Conservation (phyloP, 2,329 filamentous ascomycete genomes). For the Aspergillus ibericus region DNA sequence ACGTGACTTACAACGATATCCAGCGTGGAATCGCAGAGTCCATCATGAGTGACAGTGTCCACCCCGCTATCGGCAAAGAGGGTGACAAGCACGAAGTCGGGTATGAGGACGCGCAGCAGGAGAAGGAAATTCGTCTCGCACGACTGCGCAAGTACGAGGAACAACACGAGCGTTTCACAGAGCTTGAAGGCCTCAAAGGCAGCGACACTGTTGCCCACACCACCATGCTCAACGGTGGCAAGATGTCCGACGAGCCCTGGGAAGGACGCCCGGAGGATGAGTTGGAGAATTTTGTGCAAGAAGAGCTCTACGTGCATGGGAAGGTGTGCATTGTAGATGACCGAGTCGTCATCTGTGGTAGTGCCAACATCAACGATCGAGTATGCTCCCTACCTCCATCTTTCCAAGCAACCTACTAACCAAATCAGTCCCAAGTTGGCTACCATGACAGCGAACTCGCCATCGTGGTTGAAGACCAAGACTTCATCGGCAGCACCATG, state of each 20-base stretch:
- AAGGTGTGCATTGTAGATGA: conserved; percentile 86
- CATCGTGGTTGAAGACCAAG: conserved; percentile 80
- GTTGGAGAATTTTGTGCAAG: conserved; percentile 85
- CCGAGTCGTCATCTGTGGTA: conserved; percentile 76
- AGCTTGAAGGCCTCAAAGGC: conserved; percentile 27
- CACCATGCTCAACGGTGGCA: conserved; percentile 71
- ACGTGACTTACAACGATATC: conserved; percentile 80
- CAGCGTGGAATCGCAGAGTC: conserved; percentile 87
- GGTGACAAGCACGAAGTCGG: conserved; percentile 49
- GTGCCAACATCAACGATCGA: conserved; percentile 67
- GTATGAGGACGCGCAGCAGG: conserved; percentile 37
- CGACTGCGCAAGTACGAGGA: conserved; percentile 25
- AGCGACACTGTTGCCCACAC: conserved; percentile 69
- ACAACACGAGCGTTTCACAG: conserved; percentile 20
- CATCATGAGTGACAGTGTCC: conserved; percentile 74
- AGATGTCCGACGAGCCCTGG: conserved; percentile 71
- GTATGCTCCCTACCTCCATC: conserved; percentile 26
- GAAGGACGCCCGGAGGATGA: conserved; percentile 73
- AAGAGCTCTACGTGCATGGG: conserved; percentile 92
- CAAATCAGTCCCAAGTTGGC: conserved; percentile 67
- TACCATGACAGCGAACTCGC: conserved; percentile 85
- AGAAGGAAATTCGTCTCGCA: conserved; percentile 48
- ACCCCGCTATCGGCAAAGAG: conserved; percentile 45
- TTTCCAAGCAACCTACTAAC: neutral
- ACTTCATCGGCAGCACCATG: conserved; percentile 70